phyloP scores from a whole-genome alignment of 345 rosid genomes.

The Hibiscus trionum region DNA sequence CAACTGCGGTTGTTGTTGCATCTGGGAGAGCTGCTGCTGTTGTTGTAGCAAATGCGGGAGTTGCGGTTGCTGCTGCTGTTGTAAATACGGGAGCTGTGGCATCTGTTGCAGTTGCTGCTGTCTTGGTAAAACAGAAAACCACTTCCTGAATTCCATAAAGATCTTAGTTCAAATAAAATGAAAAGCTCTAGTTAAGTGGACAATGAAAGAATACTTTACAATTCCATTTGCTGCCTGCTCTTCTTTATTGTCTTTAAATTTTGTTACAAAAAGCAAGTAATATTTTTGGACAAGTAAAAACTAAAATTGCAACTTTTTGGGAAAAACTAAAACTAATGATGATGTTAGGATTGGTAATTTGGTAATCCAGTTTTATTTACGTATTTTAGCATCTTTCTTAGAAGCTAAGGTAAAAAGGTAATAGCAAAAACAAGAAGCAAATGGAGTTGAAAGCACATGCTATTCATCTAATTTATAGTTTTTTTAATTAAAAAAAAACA shows the following conservation, averaged over 20 bases:
- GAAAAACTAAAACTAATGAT: not conserved
- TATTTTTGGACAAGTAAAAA: not conserved
- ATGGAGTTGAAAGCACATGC: not conserved
- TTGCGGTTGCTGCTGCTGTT: conserved; percentile 27
- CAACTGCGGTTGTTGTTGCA: conserved; percentile 25
- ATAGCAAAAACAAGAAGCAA: not conserved
- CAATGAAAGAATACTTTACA: not conserved
- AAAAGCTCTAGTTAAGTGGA: not conserved
- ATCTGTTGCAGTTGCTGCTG: conserved; percentile 40
- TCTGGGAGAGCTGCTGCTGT: conserved; percentile 26
- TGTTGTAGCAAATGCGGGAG: conserved; percentile 31
- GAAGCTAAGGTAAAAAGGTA: not conserved
- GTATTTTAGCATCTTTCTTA: not conserved
- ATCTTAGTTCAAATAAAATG: not conserved
- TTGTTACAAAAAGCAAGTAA: not conserved
- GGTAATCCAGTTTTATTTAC: not conserved
- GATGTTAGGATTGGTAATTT: not conserved
- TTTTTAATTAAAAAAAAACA: not conserved
- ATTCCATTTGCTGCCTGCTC: not conserved
- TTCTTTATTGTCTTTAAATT: not conserved
- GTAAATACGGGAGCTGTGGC: conserved; percentile 17
- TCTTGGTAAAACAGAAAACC: conserved; percentile 89
- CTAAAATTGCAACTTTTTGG: not conserved
- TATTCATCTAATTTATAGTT: not conserved
- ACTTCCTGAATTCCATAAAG: conserved; percentile 49